phyloP scores from a whole-genome alignment of 352 stramenopile genomes.

The Aphanomyces cochlioides region DNA sequence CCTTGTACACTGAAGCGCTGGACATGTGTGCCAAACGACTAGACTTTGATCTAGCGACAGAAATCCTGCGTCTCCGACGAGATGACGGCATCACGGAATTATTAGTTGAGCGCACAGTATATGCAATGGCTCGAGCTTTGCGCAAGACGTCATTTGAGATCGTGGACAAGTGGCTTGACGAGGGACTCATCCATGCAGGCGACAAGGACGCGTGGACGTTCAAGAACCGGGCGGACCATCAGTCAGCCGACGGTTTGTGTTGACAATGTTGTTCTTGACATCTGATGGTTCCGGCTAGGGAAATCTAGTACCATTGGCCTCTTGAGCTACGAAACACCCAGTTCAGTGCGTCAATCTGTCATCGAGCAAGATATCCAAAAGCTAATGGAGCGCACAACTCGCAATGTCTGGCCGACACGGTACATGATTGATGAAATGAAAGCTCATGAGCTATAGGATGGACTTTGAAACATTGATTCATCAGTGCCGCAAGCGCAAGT shows the following conservation, averaged over 20 bases:
- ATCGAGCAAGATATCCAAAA: constrained; percentile 67
- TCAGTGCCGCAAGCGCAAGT: constrained; percentile 78
- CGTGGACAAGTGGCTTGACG: constrained; percentile 6
- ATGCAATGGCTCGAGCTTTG: not conserved
- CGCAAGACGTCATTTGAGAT: not conserved
- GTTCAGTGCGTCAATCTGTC: constrained; percentile 58
- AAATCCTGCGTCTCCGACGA: constrained; percentile 1
- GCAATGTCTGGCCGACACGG: constrained; percentile 50
- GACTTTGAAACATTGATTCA: constrained; percentile 81
- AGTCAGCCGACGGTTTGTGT: too few relatives aligned
- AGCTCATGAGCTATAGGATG: constrained; percentile 38
- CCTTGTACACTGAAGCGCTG: constrained; percentile 56
- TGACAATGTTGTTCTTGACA: too few relatives aligned
- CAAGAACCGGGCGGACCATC: too few relatives aligned
- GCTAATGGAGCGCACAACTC: constrained; percentile 49
- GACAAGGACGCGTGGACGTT: constrained; percentile 4
- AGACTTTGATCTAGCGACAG: not conserved
- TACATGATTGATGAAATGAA: constrained; percentile 33
- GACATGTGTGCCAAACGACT: constrained; percentile 43
- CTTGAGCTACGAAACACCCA: constrained; percentile 57
- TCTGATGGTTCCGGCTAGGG: not conserved
- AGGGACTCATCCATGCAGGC: not conserved
- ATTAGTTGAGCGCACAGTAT: not conserved
- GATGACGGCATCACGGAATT: constrained; percentile 4
- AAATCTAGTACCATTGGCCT: constrained; percentile 48